A percentile compares a stretch with the other conserved stretches of the same genome.
These are phyloP conservation scores for Fragilariopsis cylindrus DNA, from an alignment of 108 stramenopile genomes.

Conservation along the genomic window DNA sequence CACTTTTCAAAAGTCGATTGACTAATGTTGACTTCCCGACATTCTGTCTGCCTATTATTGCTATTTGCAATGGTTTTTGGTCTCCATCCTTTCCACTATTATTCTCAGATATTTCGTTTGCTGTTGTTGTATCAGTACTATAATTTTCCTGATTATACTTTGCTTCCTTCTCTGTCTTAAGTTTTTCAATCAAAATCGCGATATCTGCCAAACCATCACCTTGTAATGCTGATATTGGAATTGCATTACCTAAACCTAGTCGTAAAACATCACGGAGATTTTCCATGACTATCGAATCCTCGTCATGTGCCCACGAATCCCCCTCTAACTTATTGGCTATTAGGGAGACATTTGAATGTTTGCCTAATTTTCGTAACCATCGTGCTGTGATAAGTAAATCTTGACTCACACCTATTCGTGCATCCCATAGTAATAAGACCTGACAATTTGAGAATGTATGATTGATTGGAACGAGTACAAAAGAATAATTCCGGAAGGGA, in stretches of 20 bases:
- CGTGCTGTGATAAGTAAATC: constrained; percentile 69
- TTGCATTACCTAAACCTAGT: constrained; percentile 79
- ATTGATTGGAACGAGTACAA: too few relatives aligned
- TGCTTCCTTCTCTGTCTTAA: constrained; percentile 47
- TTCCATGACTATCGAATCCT: constrained; percentile 55
- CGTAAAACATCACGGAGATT: constrained; percentile 65
- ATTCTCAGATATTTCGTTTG: neutral
- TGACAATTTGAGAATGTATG: neutral
- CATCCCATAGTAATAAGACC: constrained; percentile 82
- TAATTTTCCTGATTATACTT: constrained; percentile 30
- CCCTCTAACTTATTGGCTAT: constrained; percentile 89
- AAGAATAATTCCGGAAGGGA: too few relatives aligned
- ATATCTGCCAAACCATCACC: constrained; percentile 87
- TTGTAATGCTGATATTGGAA: constrained; percentile 79
- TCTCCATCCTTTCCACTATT: constrained; percentile 11
- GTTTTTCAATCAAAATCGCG: constrained; percentile 66
- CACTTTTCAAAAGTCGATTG: constrained; percentile 71
- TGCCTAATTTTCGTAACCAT: constrained; percentile 75
- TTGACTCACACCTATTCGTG: constrained; percentile 62
- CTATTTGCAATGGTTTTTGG: constrained; percentile 76
- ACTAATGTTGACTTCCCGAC: constrained; percentile 90
- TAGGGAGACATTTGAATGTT: constrained; percentile 47
- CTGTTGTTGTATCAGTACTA: constrained; percentile 3
- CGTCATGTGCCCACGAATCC: constrained; percentile 66
- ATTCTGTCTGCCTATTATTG: constrained; percentile 87